These are phyloP conservation scores for Rusavskia elegans DNA, from an alignment of 495 filamentous ascomycete species.

Conservation along the genomic window DNA sequence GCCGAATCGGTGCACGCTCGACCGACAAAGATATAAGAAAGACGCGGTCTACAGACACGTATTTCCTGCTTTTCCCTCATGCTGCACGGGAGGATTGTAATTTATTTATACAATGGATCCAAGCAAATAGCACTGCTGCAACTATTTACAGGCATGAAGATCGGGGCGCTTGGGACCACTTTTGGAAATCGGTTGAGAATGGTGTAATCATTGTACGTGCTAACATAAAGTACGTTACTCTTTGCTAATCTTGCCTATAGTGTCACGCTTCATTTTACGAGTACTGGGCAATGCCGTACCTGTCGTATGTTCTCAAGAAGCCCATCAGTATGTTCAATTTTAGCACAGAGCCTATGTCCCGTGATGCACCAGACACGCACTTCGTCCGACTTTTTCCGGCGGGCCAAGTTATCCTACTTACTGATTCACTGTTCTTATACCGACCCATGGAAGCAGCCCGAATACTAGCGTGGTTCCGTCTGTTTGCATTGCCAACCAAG, in stretches of 20 bases:
- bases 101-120: conserved; percentile 16
- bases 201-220: conserved; percentile 28
- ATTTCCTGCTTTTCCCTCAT: conserved; percentile 25
- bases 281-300: conserved; percentile 12
- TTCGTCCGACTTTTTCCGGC: conserved; percentile 38
- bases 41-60: conserved; percentile 5
- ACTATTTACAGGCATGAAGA: conserved; percentile 16
- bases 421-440: conserved; percentile 42
- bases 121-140: conserved; percentile 14
- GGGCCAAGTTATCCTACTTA: conserved; percentile 42
- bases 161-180: conserved; percentile 24
- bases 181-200: conserved; percentile 16
- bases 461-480: conserved; percentile 43
- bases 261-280: not conserved
- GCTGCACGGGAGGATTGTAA: conserved; percentile 16
- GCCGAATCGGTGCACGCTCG: conserved; percentile 5
- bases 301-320: conserved; percentile 13
- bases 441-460: conserved; percentile 32
- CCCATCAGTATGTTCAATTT: conserved; percentile 24
- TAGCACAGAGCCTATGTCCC: conserved; percentile 19
- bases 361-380: conserved; percentile 10
- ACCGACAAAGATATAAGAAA: conserved; percentile 5
- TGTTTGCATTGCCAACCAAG: conserved; percentile 9
- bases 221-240: conserved; percentile 15
- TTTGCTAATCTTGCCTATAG: not conserved